A percentile compares a stretch with the other conserved stretches of the same genome.
Conservation (phyloP, 441 rosid species). For the Populus hybrid region DNA sequence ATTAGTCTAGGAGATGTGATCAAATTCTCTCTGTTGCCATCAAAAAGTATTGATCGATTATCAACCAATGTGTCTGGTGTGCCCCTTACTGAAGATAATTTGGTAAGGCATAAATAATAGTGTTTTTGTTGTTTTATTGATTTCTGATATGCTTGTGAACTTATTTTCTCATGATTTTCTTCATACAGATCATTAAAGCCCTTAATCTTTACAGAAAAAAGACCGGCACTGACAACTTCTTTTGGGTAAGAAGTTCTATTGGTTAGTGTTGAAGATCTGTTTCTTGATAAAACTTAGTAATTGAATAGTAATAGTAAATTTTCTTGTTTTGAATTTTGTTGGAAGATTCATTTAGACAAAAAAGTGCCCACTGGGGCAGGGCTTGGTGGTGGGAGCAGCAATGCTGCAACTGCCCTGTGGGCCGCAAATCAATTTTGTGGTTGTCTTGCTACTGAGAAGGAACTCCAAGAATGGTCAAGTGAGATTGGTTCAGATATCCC, state of each 20-base stretch:
- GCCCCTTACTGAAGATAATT: slow-evolving; percentile 79
- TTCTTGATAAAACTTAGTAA: background rate
- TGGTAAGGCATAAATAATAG: slow-evolving; percentile 35
- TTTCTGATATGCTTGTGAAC: background rate
- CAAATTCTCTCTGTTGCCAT: slow-evolving; percentile 88
- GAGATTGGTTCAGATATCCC: slow-evolving; percentile 97
- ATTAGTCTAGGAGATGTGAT: slow-evolving; percentile 81
- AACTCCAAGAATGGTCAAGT: slow-evolving; percentile 93
- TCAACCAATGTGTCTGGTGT: slow-evolving; percentile 86
- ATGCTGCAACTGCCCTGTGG: slow-evolving; percentile 99
- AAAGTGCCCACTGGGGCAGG: slow-evolving; percentile 94
- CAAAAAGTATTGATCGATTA: slow-evolving; percentile 64
- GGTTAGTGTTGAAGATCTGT: background rate
- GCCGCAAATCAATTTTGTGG: slow-evolving; percentile 93
- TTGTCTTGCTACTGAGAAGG: slow-evolving; percentile 67
- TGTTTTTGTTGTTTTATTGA: background rate
- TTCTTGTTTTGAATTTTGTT: slow-evolving; percentile 15
- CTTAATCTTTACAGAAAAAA: slow-evolving; percentile 84
- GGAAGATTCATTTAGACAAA: slow-evolving; percentile 86
- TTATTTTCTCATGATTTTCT: slow-evolving; percentile 6
- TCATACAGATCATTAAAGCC: slow-evolving; percentile 86
- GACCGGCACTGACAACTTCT: slow-evolving; percentile 70
- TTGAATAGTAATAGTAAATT: background rate
- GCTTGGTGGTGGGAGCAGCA: slow-evolving; percentile 97
- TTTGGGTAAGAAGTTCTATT: slow-evolving; percentile 57